A percentile compares a stretch with the other conserved stretches of the same genome.
phyloP scores from a whole-genome alignment of 23 red algal species.

The Gracilaria vermiculophylla region DNA sequence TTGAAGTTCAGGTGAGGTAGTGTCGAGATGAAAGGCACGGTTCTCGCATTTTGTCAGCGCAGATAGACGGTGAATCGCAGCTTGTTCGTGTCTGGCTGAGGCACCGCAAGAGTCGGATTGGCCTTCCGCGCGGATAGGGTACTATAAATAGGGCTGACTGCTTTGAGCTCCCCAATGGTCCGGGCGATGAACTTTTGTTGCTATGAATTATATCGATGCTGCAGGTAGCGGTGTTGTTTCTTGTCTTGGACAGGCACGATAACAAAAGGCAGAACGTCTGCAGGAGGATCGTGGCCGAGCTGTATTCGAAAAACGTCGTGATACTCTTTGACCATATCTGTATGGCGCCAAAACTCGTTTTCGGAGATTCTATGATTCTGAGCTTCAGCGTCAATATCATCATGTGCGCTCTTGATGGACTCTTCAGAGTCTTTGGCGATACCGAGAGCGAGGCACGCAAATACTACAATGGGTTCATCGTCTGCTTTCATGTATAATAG shows the following conservation, averaged over 20 bases:
- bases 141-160: neutral
- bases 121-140: neutral
- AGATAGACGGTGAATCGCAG: constrained; percentile 30
- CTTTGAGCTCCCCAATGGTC: neutral
- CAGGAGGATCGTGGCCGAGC: constrained; percentile 19
- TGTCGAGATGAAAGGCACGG: neutral
- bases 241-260: neutral
- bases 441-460: too few relatives aligned
- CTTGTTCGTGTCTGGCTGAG: neutral
- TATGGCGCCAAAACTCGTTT: neutral
- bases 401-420: neutral
- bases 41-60: neutral
- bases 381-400: neutral
- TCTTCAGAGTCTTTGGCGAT: neutral
- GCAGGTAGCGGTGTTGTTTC: neutral
- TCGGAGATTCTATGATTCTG: neutral
- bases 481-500: neutral
- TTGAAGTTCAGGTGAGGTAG: constrained; percentile 25
- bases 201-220: neutral
- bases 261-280: neutral
- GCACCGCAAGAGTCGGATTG: neutral
- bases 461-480: constrained; percentile 17
- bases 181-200: neutral
- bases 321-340: neutral
- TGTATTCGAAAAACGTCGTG: constrained; percentile 4